Conservation (phyloP, 495 filamentous ascomycete genomes). For the Ramalina intermedia region DNA sequence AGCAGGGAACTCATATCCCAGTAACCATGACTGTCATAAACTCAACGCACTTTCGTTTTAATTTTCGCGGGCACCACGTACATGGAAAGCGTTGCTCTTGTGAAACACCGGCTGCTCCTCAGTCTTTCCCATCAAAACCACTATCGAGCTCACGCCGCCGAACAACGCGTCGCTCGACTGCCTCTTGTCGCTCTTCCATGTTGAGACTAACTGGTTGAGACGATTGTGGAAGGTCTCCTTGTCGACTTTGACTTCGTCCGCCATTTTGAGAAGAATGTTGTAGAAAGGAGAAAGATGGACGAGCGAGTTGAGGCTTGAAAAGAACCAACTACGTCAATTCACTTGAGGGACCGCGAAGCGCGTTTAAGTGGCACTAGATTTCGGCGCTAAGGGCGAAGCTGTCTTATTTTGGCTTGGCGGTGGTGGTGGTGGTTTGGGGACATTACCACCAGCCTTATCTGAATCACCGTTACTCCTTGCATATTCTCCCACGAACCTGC, state of each 20-base stretch:
- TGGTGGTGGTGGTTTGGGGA: too few relatives aligned
- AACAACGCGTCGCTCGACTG: conserved; percentile 54
- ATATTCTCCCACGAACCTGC: too few relatives aligned
- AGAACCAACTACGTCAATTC: too few relatives aligned
- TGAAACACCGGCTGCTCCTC: conserved; percentile 70
- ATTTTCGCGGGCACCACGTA: conserved; percentile 30
- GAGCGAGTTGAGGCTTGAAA: too few relatives aligned
- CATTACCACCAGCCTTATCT: too few relatives aligned
- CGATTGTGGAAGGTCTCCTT: conserved; percentile 83
- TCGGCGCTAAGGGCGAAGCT: too few relatives aligned
- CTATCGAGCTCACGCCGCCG: conserved; percentile 66
- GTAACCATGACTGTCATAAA: conserved; percentile 71
- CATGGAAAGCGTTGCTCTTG: conserved; percentile 92
- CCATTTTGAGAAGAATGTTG: conserved; percentile 23
- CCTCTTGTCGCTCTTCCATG: conserved; percentile 94
- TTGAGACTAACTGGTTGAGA: conserved; percentile 64
- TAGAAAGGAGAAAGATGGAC: too few relatives aligned
- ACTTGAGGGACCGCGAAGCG: conserved; percentile 7
- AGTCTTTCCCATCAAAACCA: conserved; percentile 86
- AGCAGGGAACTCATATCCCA: conserved; percentile 96
- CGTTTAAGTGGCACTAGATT: conserved; percentile 6
- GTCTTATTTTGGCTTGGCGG: too few relatives aligned
- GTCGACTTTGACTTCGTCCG: conserved; percentile 75
- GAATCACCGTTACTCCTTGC: too few relatives aligned
- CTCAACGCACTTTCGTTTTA: conserved; percentile 10